Evolutionary conservation across 768 basidiomycete genomes (phyloP), one percentile per base, ranked within the genome.

Genomic region (Kondoa subrosea): DNA sequence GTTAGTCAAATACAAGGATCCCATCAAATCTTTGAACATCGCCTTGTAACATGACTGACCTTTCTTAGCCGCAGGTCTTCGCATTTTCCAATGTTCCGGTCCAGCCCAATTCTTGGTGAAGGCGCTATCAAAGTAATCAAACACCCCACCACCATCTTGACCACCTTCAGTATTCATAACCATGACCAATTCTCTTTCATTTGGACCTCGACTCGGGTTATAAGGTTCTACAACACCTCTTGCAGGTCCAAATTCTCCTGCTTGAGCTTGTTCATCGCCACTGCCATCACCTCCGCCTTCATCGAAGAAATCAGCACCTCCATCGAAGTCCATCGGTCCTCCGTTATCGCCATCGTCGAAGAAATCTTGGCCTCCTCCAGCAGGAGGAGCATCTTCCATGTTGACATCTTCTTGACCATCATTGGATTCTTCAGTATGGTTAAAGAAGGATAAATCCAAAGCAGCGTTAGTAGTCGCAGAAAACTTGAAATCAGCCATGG

Each of bases 101-200:
- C 95, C 95, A 2, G 95, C 95, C 95, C 95, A 99, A 72, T 93
- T 93, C 81, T 89, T 93, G 73, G 85, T 80, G 73, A 88, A 82
- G 0, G 74, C 73, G 73, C 85, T 82, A 76, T 97, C 92, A 75
- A 97, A 95, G 77, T 93, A 95, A 73, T 92, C 91, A 75, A 86
- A 80, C 77, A 86, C 82, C 25, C 80, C 76, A 21, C 78, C 80
- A 3, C 81, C 82, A 1, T 80, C 82, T 67, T 87, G 84, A 1
- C 68, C 74, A 67, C 81, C 82, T 1, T 81, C 84, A 63, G 85
- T 84, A 1, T 83, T 84, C 85, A 95, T 88, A 0, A 88, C 88
- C 82, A 96, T 83, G 63, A 91, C 83, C 31, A 93, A 80, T 71
- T 91, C 88, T 2, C 86, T 81, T 67, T 88, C 85, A 71, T 84